Percentiles rank a stretch among this genome's conserved stretches.
Conservation (phyloP, 176 grass and related monocot species). For the Saccharum spontaneum region DNA sequence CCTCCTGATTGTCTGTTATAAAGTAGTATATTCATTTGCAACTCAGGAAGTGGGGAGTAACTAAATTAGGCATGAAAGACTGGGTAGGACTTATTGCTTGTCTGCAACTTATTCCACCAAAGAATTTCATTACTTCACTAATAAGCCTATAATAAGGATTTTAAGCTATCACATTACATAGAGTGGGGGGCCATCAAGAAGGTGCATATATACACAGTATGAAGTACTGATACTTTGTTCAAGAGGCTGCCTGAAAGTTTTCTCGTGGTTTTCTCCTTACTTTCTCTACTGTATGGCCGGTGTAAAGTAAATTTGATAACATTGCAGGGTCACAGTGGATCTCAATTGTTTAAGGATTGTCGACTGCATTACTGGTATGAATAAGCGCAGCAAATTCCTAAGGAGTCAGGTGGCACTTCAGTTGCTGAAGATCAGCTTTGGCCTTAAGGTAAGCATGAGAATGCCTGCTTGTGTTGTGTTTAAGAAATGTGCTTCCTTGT, state of each 20-base stretch:
- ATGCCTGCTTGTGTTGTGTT: neutral
- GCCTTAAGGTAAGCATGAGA: constrained; percentile 54
- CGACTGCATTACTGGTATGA: constrained; percentile 57
- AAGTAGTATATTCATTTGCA: neutral
- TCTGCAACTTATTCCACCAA: neutral
- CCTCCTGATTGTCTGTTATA: neutral
- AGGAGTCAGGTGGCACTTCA: constrained; percentile 82
- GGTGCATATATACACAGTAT: too few species aligned
- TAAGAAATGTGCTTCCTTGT: constrained; percentile 11
- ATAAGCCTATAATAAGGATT: neutral
- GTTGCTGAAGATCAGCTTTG: constrained; percentile 63
- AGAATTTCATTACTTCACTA: constrained; percentile 7
- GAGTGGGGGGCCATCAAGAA: neutral
- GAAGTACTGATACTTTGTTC: too few species aligned
- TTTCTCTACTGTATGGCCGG: neutral
- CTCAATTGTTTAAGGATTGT: constrained; percentile 84
- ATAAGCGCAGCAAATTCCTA: constrained; percentile 59
- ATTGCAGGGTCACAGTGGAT: constrained; percentile 68
- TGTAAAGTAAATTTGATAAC: constrained; percentile 31
- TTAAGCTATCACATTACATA: neutral
- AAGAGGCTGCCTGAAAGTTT: neutral
- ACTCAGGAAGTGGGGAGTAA: neutral
- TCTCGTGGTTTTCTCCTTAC: neutral
- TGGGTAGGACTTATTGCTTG: neutral
- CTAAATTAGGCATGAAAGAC: constrained; percentile 8